Base-by-base conservation (phyloP, 1,284 basidiomycete species). In the Kalmanozyma brasiliensis region DNA sequence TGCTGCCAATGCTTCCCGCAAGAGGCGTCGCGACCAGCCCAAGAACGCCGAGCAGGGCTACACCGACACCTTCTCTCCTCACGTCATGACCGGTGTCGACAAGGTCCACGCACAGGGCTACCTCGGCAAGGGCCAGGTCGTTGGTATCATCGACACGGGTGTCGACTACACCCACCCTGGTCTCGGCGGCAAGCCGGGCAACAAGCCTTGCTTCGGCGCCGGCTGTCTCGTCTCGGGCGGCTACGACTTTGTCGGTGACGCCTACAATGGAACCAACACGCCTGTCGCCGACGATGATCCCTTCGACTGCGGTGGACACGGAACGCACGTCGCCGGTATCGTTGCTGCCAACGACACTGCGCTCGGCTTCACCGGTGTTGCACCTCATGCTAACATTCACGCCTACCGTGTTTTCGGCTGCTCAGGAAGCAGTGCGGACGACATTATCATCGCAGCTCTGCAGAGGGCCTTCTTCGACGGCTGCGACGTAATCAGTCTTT, bases 311-410 rank as follows among this genome's bases (percentile, higher is more conserved):
- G 78, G 74, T 30, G 68, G 69, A 19, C 75, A 76, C 57, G 74
- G 88, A 14, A 88, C 89, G 1, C 86, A 89, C 75, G 87, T 89
- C 29, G 86, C 86, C 43, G 88, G 89, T 47, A 88, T 89, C 69
- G 87, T 90, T 46, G 88, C 85, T 16, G 87, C 87, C 26, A 82
- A 87, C 60, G 86, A 87, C 47, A 75, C 66, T 23, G 34, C 40
- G 1, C 52, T 69, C 37, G 67, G 66, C 46, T 74, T 69, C 62
- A 78, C 74, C 34, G 74, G 74, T 49, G 72, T 75, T 36, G 70
- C 67, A 14, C 61, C 69, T 2, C 52, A 64, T 23, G 58, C 77
- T 70, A 51, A 67, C 19, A 29, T 74, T 30, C 83, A 81, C 43
- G 65, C 73, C 22, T 85, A 84, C 79, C 73, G 84, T 42, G 77